Evolutionary conservation across 129 eudicot genomes (phyloP).

Genomic region (Oenanthe sinensis): DNA sequence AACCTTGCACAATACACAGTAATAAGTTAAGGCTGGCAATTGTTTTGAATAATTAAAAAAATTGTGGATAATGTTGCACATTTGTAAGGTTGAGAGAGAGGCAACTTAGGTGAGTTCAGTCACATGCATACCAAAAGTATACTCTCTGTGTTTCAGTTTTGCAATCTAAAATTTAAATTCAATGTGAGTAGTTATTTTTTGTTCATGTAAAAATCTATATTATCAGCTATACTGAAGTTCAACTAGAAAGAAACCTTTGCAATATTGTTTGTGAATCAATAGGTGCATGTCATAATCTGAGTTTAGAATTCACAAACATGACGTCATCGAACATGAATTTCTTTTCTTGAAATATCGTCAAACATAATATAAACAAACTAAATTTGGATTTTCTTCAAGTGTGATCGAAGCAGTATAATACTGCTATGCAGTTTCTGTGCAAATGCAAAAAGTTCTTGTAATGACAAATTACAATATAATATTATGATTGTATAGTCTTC

Average conservation of each 20-base stretch:
- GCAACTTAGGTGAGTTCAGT: not conserved
- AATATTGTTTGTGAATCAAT: not conserved
- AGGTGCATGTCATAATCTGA: not conserved
- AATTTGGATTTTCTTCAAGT: not conserved
- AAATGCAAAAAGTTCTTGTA: not conserved
- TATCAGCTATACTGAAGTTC: not conserved
- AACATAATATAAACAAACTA: not conserved
- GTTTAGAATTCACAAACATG: not conserved
- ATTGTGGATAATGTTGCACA: conserved; percentile 11
- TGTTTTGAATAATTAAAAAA: not conserved
- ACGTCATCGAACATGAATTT: not conserved
- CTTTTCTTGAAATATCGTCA: not conserved
- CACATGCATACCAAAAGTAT: not conserved
- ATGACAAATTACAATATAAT: not conserved
- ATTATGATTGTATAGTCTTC: not conserved
- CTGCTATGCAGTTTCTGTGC: not conserved
- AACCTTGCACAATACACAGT: conserved; percentile 12
- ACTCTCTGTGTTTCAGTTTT: not conserved
- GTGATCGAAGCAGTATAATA: not conserved
- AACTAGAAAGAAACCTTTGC: not conserved
- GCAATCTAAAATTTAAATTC: not conserved
- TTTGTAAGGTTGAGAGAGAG: conserved; percentile 11
- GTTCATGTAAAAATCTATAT: not conserved
- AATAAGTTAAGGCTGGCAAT: conserved; percentile 16
- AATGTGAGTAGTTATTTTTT: not conserved